A percentile compares a stretch with the other conserved stretches of the same genome.
These are phyloP conservation scores for Candida tunisiensis DNA, from an alignment of 1,139 yeast genomes.

Conservation along the genomic window DNA sequence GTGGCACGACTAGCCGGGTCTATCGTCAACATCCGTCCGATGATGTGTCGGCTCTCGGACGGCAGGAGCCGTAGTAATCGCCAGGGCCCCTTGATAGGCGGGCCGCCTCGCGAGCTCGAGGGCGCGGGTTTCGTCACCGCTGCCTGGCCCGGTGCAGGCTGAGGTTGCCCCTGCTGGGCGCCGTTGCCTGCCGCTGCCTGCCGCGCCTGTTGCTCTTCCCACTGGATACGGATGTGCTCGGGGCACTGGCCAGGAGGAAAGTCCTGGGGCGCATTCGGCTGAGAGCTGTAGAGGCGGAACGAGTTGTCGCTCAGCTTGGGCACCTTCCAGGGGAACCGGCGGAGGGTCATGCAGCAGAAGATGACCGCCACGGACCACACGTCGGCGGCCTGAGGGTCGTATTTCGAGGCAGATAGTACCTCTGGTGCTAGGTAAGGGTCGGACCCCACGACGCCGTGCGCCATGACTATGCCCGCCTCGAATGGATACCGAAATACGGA, in stretches of 20 bases:
- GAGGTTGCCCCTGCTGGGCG: too few species aligned
- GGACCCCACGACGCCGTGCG: slow-evolving; percentile 92
- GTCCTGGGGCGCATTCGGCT: slow-evolving; percentile 4
- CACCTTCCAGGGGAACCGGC: slow-evolving; percentile 95
- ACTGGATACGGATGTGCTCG: too few species aligned
- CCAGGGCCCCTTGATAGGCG: slow-evolving; percentile 52
- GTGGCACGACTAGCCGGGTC: slow-evolving; percentile 57
- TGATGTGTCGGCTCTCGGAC: slow-evolving; percentile 64
- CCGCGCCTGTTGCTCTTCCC: background rate
- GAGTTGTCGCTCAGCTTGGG: slow-evolving; percentile 82
- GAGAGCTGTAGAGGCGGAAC: slow-evolving; percentile 47
- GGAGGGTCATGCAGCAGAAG: slow-evolving; percentile 87
- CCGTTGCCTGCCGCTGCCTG: slow-evolving; percentile 7
- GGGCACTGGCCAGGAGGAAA: slow-evolving; percentile 3
- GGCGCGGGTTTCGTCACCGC: too few species aligned
- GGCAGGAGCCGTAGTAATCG: slow-evolving; percentile 77
- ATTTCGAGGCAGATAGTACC: slow-evolving; percentile 52
- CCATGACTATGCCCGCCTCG: slow-evolving; percentile 57
- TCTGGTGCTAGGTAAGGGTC: slow-evolving; percentile 98
- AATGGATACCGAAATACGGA: slow-evolving; percentile 88
- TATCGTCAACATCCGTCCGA: slow-evolving; percentile 54
- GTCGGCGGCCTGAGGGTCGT: slow-evolving; percentile 89
- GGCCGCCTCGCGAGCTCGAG: too few species aligned
- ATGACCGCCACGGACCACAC: slow-evolving; percentile 93
- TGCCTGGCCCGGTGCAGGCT: too few species aligned